Evolutionary conservation across 2,329 filamentous ascomycete genomes (phyloP), one percentile per base, ranked within the genome.

Genomic region (Fusarium decemcellulare): DNA sequence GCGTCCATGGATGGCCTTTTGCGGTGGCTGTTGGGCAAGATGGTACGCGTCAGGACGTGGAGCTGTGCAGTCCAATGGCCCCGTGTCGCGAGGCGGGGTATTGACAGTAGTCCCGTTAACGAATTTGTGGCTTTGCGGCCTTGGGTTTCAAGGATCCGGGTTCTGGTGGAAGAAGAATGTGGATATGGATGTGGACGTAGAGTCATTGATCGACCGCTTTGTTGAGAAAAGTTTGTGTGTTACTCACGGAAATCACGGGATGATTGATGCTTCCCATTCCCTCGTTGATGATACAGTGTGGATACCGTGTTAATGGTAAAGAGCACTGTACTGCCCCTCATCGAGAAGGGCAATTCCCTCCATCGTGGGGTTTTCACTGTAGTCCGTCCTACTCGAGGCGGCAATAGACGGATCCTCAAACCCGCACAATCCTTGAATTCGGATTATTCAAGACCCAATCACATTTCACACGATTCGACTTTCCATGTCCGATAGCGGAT

Each of bases 41-140:
- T 61, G 32, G 43, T 68, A 62, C 68, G 54, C 51, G 65, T 56
- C 36, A 61, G 23, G 44, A 32, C 18, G 16, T 43, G 60, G 50
- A 40, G 23, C 27, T 53, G 50, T 34, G 34, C 34, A 34, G 23
- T 29, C 15, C 37, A 40, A 34, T 34, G 32, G 32, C 32, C 8
- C 12, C 32, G 32, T 34, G 32, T 34, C 23, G 23, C 23, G 23
- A 23, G 23, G 23, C 23, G 23, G 23, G 23, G 23, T 23, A 23
- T 23, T 23, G 23, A 23, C 23, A 23, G 23, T 23, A 23, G 23
- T 23, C 23, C 23, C 23, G 23, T 23, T 23, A 23, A 23, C 23
- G 23, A 23, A 23, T 23, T 23, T 23, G 32, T 34, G 8, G 32
- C 32, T 34, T 34, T 34, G 32, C 32, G 12, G 32, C 12, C 8